phyloP scores from a whole-genome alignment of 73 alveolate genomes.

The Paramecium tetraurelia region DNA sequence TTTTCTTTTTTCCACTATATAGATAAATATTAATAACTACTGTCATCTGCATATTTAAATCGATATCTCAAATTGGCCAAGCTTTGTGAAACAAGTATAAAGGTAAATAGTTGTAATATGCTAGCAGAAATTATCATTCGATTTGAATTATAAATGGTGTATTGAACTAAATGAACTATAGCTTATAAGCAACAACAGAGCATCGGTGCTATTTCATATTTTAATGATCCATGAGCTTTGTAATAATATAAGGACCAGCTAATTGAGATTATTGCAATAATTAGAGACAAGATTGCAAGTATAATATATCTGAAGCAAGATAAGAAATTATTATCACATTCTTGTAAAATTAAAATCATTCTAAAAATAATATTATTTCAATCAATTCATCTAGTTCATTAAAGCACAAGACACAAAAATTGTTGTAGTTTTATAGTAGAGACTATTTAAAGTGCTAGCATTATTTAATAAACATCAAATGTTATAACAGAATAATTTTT shows the following conservation, averaged over 20 bases:
- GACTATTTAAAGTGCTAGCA: no score
- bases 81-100: neutral
- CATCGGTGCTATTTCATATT: conserved; percentile 32
- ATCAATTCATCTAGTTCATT: neutral
- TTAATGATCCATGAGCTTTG: neutral
- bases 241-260: neutral
- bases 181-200: conserved; percentile 1
- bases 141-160: conserved; percentile 14
- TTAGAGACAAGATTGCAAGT: neutral
- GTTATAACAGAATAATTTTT: no score
- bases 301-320: neutral
- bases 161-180: neutral
- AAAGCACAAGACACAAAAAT: neutral
- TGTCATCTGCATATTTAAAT: neutral
- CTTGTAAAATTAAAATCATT: conserved; percentile 23
- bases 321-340: neutral
- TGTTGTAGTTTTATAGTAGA: neutral
- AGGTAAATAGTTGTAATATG: neutral
- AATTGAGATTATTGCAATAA: neutral
- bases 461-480: no score
- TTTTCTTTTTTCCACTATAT: neutral
- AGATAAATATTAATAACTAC: neutral
- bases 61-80: conserved; percentile 18
- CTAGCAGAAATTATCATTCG: neutral
- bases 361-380: neutral